Conservation (phyloP, 768 basidiomycete species). For the Serendipita sp. region DNA sequence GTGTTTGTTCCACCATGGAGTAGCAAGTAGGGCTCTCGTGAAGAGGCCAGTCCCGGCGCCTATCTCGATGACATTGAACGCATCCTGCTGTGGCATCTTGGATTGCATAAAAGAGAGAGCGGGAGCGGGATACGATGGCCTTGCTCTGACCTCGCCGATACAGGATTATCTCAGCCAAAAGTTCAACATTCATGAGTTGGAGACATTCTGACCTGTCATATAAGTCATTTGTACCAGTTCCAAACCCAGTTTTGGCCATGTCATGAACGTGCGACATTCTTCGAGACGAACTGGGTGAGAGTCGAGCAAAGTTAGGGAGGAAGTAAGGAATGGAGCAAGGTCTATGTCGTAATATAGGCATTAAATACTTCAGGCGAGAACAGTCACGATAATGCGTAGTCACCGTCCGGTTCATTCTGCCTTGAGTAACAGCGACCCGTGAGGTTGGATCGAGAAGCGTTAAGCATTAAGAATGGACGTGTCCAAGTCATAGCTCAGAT, state of each 20-base stretch:
- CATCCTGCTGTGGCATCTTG: conserved; percentile 23
- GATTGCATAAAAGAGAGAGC: conserved; percentile 47
- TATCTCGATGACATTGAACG: conserved; percentile 55
- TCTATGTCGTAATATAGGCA: no score
- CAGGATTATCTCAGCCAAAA: not conserved
- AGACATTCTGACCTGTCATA: conserved; percentile 45
- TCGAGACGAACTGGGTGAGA: conserved; percentile 20
- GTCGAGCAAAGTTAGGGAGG: not conserved
- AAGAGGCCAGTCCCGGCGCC: conserved; percentile 84
- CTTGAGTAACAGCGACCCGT: no score
- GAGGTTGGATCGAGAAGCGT: no score
- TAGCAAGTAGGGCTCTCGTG: conserved; percentile 60
- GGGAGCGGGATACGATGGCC: conserved; percentile 65
- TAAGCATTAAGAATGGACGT: no score
- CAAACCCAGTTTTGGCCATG: conserved; percentile 62
- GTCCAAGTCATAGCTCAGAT: no score
- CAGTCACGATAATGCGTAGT: no score
- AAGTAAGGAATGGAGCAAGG: no score
- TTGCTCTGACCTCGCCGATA: conserved; percentile 31
- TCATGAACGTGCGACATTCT: conserved; percentile 32
- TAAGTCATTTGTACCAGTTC: conserved; percentile 63
- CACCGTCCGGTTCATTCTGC: no score
- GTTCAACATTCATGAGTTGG: not conserved
- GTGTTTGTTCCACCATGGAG: conserved; percentile 35
- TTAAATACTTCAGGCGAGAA: no score